These are phyloP conservation scores for Talaromyces sp. DNA, from an alignment of 2,329 filamentous ascomycete species.

Conservation along the genomic window DNA sequence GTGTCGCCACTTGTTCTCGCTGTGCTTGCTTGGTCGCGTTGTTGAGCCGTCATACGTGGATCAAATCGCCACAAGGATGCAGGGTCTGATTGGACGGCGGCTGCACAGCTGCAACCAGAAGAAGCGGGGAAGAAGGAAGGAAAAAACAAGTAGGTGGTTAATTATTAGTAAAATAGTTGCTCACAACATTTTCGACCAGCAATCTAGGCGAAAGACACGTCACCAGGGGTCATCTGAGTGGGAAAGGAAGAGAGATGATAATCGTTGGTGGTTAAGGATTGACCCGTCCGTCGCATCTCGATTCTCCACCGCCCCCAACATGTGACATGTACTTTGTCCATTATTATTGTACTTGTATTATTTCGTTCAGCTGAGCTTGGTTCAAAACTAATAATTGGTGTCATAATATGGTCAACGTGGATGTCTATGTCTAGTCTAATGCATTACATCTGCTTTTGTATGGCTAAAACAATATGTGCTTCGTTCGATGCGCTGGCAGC, in stretches of 20 bases:
- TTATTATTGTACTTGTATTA: not conserved
- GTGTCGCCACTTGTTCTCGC: not conserved
- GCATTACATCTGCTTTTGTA: not conserved
- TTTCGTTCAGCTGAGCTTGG: not conserved
- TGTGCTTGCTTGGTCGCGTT: not conserved
- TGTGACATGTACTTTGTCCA: not conserved
- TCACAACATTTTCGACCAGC: not conserved
- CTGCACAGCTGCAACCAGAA: not conserved
- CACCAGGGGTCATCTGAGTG: not conserved
- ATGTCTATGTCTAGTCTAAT: not conserved
- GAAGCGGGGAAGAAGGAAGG: not conserved
- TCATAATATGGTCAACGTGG: not conserved
- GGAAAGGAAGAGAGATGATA: not conserved
- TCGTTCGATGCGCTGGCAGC: not conserved
- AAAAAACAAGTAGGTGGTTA: not conserved
- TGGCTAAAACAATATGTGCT: too few relatives aligned
- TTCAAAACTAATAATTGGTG: not conserved
- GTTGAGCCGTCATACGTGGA: slow-evolving; percentile 1
- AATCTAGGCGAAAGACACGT: not conserved
- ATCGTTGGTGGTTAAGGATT: not conserved
- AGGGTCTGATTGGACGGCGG: not conserved
- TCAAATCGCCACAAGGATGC: not conserved
- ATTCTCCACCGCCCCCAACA: not conserved
- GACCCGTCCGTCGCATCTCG: not conserved
- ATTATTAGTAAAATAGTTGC: not conserved